These are phyloP conservation scores for Cucumis cinereus DNA, from an alignment of 306 rosid species.

Conservation along the genomic window DNA sequence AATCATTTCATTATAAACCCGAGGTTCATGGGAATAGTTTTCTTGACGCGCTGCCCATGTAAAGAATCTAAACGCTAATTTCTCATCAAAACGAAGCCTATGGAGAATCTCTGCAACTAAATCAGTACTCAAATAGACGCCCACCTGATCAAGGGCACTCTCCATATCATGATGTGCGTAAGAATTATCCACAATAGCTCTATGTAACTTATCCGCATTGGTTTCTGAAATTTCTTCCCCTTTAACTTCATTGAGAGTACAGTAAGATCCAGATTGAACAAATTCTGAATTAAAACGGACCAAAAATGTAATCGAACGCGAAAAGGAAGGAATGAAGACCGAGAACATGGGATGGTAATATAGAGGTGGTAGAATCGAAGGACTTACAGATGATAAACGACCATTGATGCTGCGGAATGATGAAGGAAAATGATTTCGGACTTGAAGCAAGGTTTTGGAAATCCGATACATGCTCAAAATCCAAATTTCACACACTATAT, in stretches of 20 bases:
- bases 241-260: background rate
- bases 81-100: constrained; percentile 71
- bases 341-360: background rate
- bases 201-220: constrained; percentile 26
- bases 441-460: background rate
- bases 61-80: constrained; percentile 72
- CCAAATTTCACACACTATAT: background rate
- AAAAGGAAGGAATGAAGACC: background rate
- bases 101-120: constrained; percentile 52
- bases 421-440: background rate
- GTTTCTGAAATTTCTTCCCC: background rate
- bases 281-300: background rate
- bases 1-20: constrained; percentile 68
- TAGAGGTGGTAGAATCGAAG: background rate
- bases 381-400: constrained; percentile 6
- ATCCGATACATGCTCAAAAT: constrained; percentile 1
- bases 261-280: background rate
- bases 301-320: background rate
- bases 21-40: constrained; percentile 56
- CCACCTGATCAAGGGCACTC: constrained; percentile 40
- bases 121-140: constrained; percentile 41
- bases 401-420: background rate
- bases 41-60: constrained; percentile 76
- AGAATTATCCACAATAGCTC: constrained; percentile 36
- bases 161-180: constrained; percentile 43